A percentile compares a stretch with the other conserved stretches of the same genome.
phyloP scores from a whole-genome alignment of 306 rosid genomes.

The Prunus mongolica region DNA sequence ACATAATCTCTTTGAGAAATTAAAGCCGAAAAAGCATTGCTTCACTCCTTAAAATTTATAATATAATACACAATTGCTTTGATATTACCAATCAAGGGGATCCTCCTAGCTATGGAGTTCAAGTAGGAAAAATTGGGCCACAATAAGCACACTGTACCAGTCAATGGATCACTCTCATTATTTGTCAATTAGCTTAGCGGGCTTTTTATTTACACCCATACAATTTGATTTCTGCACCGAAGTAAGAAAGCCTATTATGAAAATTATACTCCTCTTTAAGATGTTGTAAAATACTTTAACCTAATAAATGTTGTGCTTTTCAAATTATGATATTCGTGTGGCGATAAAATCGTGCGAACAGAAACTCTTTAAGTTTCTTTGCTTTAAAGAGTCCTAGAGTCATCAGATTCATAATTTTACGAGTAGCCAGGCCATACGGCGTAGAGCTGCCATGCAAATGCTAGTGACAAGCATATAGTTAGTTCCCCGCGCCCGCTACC shows the following conservation, averaged over 20 bases:
- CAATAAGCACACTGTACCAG: conserved; percentile 37
- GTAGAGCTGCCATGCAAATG: conserved; percentile 64
- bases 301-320: background rate
- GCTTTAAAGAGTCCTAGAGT: too few relatives aligned
- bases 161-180: conserved; percentile 18
- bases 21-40: too few relatives aligned
- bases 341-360: too few relatives aligned
- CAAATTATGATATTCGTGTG: background rate
- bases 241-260: background rate
- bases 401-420: conserved; percentile 9
- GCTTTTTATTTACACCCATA: too few relatives aligned
- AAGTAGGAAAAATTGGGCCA: conserved; percentile 55
- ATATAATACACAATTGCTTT: conserved; percentile 8
- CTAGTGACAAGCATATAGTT: conserved; percentile 31
- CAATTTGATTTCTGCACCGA: background rate
- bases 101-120: conserved; percentile 13
- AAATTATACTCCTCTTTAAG: background rate
- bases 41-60: too few relatives aligned
- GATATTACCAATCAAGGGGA: conserved; percentile 43
- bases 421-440: conserved; percentile 66
- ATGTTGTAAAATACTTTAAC: too few relatives aligned
- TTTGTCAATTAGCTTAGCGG: conserved; percentile 22
- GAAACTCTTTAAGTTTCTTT: too few relatives aligned
- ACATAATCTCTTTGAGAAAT: too few relatives aligned
- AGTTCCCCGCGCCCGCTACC: conserved; percentile 51